A percentile compares a stretch with the other conserved stretches of the same genome.
phyloP scores from a whole-genome alignment of 1,284 basidiomycete genomes.

The Spongispora temasekensis region DNA sequence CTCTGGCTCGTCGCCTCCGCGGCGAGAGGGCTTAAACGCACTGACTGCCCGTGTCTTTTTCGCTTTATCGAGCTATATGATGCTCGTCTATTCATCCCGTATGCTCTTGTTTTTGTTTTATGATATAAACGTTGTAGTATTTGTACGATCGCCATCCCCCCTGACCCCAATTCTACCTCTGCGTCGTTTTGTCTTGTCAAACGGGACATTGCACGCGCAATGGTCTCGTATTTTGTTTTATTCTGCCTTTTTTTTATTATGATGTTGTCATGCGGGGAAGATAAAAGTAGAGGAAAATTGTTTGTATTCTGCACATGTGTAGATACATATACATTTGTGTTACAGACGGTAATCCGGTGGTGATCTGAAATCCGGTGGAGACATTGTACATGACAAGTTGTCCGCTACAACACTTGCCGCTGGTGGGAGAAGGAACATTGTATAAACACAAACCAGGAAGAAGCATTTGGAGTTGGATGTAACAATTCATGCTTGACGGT shows the following conservation, averaged over 20 bases:
- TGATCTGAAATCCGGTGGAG: too few relatives aligned
- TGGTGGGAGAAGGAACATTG: too few relatives aligned
- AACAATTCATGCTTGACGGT: too few relatives aligned
- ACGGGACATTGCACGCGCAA: neutral
- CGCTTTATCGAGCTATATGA: neutral
- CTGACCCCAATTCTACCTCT: slow-evolving; percentile 3
- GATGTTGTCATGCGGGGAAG: slow-evolving; percentile 5
- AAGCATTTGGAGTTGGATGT: too few relatives aligned
- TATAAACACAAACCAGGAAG: too few relatives aligned
- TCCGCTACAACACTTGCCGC: too few relatives aligned
- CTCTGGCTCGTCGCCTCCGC: slow-evolving; percentile 85
- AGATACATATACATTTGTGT: slow-evolving; percentile 27
- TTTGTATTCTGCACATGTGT: slow-evolving; percentile 30
- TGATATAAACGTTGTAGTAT: slow-evolving; percentile 34
- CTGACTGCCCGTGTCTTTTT: neutral
- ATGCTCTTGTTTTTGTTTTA: slow-evolving; percentile 22
- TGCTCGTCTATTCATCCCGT: slow-evolving; percentile 14
- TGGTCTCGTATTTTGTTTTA: slow-evolving; percentile 7
- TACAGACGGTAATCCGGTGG: slow-evolving; percentile 16
- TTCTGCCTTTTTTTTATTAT: slow-evolving; percentile 3
- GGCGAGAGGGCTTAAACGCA: slow-evolving; percentile 80
- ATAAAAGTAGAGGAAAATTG: slow-evolving; percentile 27
- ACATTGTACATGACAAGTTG: too few relatives aligned
- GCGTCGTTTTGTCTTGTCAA: slow-evolving; percentile 13
- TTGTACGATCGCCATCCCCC: slow-evolving; percentile 28